A percentile compares a stretch with the other conserved stretches of the same genome.
Evolutionary conservation across 176 grass and related monocot genomes (phyloP).

Genomic region (Oryza rufipogon): DNA sequence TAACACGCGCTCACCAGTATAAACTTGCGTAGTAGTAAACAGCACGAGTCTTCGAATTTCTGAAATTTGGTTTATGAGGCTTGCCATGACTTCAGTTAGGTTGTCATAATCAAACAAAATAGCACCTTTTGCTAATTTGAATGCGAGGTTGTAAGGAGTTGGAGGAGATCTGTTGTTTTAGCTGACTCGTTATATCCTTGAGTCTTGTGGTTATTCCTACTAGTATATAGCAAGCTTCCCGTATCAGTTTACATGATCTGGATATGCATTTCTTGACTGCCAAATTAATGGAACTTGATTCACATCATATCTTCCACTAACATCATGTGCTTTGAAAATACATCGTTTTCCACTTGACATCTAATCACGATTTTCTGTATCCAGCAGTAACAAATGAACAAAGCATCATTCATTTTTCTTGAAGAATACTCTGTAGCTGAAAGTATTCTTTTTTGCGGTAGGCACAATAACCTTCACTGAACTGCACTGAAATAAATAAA

Average conservation of each 20-base stretch:
- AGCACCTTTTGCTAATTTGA: neutral
- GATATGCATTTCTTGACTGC: neutral
- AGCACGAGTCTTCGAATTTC: neutral
- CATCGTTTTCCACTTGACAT: constrained; percentile 1
- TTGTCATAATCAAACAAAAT: neutral
- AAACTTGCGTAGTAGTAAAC: neutral
- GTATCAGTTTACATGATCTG: constrained; percentile 1
- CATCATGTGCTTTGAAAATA: constrained; percentile 14
- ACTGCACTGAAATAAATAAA: neutral
- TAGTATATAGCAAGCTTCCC: neutral
- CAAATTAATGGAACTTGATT: neutral
- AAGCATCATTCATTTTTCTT: neutral
- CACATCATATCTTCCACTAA: neutral
- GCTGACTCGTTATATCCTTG: neutral
- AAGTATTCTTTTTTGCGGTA: neutral
- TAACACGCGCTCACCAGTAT: neutral
- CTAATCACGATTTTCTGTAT: neutral
- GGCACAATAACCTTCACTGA: neutral
- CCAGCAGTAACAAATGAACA: constrained; percentile 2
- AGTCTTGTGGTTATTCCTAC: neutral
- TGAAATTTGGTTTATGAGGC: neutral
- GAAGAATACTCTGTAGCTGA: neutral
- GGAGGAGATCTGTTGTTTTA: constrained; percentile 5
- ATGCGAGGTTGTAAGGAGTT: neutral
- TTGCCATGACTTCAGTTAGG: neutral